Conservation (phyloP, 1,139 yeast genomes). For the Maudiozyma humilis region DNA sequence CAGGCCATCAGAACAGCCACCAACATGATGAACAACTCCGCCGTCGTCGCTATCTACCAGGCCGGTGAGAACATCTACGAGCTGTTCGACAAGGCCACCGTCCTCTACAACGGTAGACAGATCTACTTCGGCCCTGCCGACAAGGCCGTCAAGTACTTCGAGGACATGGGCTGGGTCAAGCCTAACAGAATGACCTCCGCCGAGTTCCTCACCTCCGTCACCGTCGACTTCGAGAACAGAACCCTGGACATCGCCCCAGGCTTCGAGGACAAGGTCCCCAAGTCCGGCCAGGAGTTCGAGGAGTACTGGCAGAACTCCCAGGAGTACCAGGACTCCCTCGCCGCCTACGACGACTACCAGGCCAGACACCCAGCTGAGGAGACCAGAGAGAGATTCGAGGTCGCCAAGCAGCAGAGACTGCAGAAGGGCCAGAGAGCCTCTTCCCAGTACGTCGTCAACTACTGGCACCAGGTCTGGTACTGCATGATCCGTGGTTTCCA, state of each 20-base stretch:
- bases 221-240: constrained; percentile 34
- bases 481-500: constrained; percentile 46
- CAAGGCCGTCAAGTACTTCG: constrained; percentile 48
- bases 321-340: constrained; percentile 37
- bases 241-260: constrained; percentile 43
- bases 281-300: constrained; percentile 50
- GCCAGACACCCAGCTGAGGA: constrained; percentile 33
- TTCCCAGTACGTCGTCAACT: constrained; percentile 43
- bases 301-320: constrained; percentile 46
- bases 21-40: constrained; percentile 46
- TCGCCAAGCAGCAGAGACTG: constrained; percentile 38
- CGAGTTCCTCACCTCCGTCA: constrained; percentile 62
- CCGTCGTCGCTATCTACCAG: constrained; percentile 57
- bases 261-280: constrained; percentile 46
- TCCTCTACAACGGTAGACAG: constrained; percentile 51
- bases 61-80: constrained; percentile 61
- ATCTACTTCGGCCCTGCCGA: constrained; percentile 50
- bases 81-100: constrained; percentile 56
- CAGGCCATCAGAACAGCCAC: constrained; percentile 57
- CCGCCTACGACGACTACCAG: constrained; percentile 39
- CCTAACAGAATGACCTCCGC: constrained; percentile 59
- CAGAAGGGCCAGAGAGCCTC: constrained; percentile 37
- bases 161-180: constrained; percentile 52
- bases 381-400: constrained; percentile 36
- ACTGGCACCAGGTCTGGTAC: constrained; percentile 38